These are phyloP conservation scores for Alternaria sp. DNA, from an alignment of 2,329 filamentous ascomycete genomes.

Conservation along the genomic window DNA sequence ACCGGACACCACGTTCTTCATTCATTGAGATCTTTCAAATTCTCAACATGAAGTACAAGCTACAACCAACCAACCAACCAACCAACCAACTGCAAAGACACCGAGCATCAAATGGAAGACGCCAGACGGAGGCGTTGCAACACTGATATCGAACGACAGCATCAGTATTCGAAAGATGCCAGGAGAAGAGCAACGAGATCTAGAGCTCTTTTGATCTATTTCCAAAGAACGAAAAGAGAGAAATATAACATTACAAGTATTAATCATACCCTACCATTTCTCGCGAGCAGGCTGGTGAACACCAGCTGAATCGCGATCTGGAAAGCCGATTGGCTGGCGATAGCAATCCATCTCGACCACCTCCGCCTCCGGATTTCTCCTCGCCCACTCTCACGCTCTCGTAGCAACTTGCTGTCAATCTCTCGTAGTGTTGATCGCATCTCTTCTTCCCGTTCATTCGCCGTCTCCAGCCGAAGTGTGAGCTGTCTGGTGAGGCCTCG, in stretches of 20 bases:
- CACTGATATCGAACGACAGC: accelerated
- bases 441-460: neutral
- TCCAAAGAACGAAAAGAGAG: accelerated
- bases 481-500: neutral
- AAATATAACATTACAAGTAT: neutral
- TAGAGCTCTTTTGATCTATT: neutral
- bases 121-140: neutral
- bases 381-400: neutral
- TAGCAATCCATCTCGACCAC: neutral
- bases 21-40: neutral
- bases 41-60: neutral
- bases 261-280: neutral
- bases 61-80: too few species aligned
- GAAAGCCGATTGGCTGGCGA: neutral
- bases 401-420: neutral
- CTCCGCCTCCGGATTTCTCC: neutral
- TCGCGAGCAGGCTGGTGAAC: neutral
- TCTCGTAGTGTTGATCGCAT: neutral
- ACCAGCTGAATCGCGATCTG: neutral
- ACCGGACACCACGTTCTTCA: neutral
- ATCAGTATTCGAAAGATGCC: neutral
- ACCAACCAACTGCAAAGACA: too few species aligned
- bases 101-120: neutral
- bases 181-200: neutral
- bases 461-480: neutral